Base-by-base conservation (phyloP, 495 filamentous ascomycete genomes). In the Trichoderma virens region DNA sequence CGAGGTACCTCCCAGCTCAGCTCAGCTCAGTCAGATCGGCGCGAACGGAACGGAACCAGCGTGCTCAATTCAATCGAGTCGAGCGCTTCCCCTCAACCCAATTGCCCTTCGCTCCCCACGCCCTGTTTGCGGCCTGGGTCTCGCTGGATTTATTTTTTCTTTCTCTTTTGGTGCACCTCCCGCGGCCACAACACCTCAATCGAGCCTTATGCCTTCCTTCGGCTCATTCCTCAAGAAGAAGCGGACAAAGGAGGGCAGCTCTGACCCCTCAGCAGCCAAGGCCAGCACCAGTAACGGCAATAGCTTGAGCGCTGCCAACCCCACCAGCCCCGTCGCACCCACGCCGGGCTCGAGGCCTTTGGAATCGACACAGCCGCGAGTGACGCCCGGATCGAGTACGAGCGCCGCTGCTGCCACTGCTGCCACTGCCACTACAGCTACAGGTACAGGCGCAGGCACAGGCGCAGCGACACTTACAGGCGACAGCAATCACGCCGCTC, bases 171-270 rank as follows among this genome's bases (percentile, higher is more conserved):
- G n/a, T 54, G n/a, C n/a, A n/a, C n/a, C 20, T 30, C 5, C 51
- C 20, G 14, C 51, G 13, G 20, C 51, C 14, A 56, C 9, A 23
- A 9, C 56, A 60, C 31, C 56, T 13, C 27, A 11, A 61, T 9
- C 62, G 14, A 27, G 23, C 62, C 62, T 69, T 74, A 92, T 92
- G 89, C 89, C 87, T 80, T 83, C 76, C 70, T 81, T 91, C 78
- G 90, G 91, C 67, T 88, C 97, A 71, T 85, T 64, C 43, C 43
- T 98, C 72, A 98, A 97, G 84, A 97, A 96, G 87, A 92, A 95
- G 83, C 87, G 91, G 84, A 95, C 93, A 79, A 96, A 91, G 86
- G 75, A 86, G 80, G 70, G 82, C 73, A 78, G 84, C 73, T 70
- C 83, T 73, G 71, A 80, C 80, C 78, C 82, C 72, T 70, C 82